These are phyloP conservation scores for Speleostelium caveatum DNA, from an alignment of 78 protist genomes.

Conservation along the genomic window DNA sequence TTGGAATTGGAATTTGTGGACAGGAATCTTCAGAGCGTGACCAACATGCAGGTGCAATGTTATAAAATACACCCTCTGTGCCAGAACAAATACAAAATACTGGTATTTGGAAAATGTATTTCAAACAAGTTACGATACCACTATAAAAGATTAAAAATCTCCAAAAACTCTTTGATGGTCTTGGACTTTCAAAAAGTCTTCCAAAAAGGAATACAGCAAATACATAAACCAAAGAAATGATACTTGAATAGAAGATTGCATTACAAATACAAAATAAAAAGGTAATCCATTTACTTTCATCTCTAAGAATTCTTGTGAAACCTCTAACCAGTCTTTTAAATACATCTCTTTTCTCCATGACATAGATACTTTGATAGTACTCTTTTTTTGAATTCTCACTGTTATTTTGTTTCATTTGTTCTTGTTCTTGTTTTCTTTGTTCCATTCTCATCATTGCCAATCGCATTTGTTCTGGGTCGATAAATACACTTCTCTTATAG, in stretches of 20 bases:
- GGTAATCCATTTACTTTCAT: conserved; percentile 66
- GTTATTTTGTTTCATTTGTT: background rate
- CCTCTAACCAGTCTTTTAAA: conserved; percentile 46
- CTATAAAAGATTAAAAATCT: conserved; percentile 60
- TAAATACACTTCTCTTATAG: conserved; percentile 39
- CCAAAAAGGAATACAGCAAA: conserved; percentile 44
- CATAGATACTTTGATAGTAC: background rate
- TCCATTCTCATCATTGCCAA: background rate
- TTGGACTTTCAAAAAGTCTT: conserved; percentile 57
- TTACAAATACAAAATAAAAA: conserved; percentile 46
- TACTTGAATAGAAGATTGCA: conserved; percentile 34
- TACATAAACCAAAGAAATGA: conserved; percentile 26
- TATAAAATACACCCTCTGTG: background rate
- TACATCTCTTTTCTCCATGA: background rate
- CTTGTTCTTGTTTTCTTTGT: conserved; percentile 17
- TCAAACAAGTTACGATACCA: conserved; percentile 25
- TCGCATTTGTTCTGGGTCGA: conserved; percentile 41
- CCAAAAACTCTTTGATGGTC: conserved; percentile 69
- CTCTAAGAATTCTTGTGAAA: conserved; percentile 37
- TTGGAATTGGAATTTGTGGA: background rate
- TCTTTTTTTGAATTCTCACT: background rate
- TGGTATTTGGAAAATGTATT: conserved; percentile 38
- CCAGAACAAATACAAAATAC: conserved; percentile 14
- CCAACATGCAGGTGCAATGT: background rate
- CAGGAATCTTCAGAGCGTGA: background rate